Evolutionary conservation across 2,329 filamentous ascomycete species (phyloP), one percentile per base, ranked within the genome.

Genomic region (Hirsutella minnesotensis): DNA sequence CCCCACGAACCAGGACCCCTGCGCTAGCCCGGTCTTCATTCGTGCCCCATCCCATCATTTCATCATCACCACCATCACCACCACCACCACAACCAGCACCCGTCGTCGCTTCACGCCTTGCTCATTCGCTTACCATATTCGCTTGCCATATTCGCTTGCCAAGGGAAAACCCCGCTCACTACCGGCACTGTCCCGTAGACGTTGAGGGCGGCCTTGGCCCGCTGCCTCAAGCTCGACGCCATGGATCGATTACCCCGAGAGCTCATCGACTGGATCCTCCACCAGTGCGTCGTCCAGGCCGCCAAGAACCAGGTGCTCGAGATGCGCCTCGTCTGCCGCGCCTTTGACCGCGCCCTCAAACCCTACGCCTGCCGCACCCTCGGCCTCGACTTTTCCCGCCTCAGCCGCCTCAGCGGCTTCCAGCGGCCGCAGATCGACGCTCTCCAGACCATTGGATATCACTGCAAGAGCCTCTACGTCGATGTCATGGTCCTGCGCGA

Each of bases 401-500:
- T 75, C 44, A 64, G 64, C 50, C 59, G 51, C 46, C 54, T 56
- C 40, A 62, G 55, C 49, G 56, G 49, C 27, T 49, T 53, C 15
- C 49, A 47, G 16, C 63, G 54, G 4, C 65, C 62, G 1, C 55
- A 61, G 40, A 46, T 62, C n/a, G 59, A 63, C 50, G 64, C 63
- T 7, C 53, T 74, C n/a, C 60, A 64, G 47, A 65, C 63, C 3
- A 61, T 72, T 40, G 70, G 67, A 3, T 60, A 63, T 24, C 57
- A 69, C n/a, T 71, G 68, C 59, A 66, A 66, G 49, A 65, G 68
- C 24, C 50, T 75, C 4, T 71, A 68, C 45, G 59, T 75, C 39
- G 71, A 75, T 50, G 56, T 75, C 53, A 73, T 71, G 67, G 62
- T 73, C 15, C 54, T 75, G 31, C 64, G 71, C 49, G 71, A 75